A percentile compares a stretch with the other conserved stretches of the same genome.
Evolutionary conservation across 192 early-diverging fungal species (phyloP).

Genomic region (Coemansia asiatica): DNA sequence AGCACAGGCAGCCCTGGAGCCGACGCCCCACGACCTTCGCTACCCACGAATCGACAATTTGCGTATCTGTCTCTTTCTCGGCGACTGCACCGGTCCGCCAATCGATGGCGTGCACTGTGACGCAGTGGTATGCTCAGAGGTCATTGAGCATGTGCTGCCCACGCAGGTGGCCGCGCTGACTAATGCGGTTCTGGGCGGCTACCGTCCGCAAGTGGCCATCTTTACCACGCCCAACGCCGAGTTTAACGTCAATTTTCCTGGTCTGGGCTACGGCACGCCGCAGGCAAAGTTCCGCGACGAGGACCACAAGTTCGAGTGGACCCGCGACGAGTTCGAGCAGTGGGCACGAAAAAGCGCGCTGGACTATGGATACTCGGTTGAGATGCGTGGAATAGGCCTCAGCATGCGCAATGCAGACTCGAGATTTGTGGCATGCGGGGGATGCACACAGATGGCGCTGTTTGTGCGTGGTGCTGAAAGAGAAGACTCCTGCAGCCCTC

Average conservation of each 20-base stretch:
- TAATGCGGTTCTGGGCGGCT: conserved; percentile 61
- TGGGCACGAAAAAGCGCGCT: conserved; percentile 66
- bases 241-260: conserved; percentile 85
- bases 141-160: conserved; percentile 81
- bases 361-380: conserved; percentile 65
- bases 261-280: conserved; percentile 70
- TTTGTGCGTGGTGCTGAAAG: conserved; percentile 43
- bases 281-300: conserved; percentile 67
- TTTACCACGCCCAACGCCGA: conserved; percentile 86
- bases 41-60: conserved; percentile 64
- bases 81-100: conserved; percentile 39
- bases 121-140: conserved; percentile 77
- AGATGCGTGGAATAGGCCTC: conserved; percentile 39
- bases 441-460: conserved; percentile 76
- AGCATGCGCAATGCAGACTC: conserved; percentile 34
- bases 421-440: conserved; percentile 51
- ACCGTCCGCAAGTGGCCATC: conserved; percentile 68
- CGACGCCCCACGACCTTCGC: conserved; percentile 59
- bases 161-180: conserved; percentile 61
- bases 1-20: conserved; percentile 59
- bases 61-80: conserved; percentile 65
- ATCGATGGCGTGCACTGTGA: conserved; percentile 49
- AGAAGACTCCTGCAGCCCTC: background rate
- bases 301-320: conserved; percentile 97
- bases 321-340: conserved; percentile 73